These are phyloP conservation scores for Rehmannia glutinosa DNA, from an alignment of 257 asterid species.

Conservation along the genomic window DNA sequence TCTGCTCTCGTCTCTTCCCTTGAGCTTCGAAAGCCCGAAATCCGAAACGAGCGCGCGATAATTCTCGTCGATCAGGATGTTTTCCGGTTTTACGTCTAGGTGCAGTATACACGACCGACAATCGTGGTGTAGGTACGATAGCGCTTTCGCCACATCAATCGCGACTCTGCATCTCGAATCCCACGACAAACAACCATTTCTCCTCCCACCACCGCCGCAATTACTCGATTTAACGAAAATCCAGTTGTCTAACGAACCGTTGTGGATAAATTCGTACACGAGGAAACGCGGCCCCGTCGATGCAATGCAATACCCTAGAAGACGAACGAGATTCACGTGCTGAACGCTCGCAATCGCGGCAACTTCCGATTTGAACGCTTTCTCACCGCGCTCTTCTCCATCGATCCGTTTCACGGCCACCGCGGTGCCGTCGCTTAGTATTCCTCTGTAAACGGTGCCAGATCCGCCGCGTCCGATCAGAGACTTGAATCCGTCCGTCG, in stretches of 20 bases:
- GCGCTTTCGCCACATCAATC: conserved; percentile 61
- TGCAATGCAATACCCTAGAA: conserved; percentile 53
- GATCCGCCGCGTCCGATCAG: conserved; percentile 65
- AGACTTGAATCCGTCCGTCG: conserved; percentile 56
- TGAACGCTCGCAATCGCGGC: conserved; percentile 82
- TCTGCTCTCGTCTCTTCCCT: conserved; percentile 68
- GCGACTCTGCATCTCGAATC: conserved; percentile 53
- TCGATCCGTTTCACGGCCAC: conserved; percentile 71
- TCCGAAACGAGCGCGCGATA: conserved; percentile 52
- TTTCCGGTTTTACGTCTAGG: conserved; percentile 77
- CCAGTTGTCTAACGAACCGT: conserved; percentile 72
- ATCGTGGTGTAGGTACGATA: conserved; percentile 70
- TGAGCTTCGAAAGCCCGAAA: conserved; percentile 72
- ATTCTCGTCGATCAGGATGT: conserved; percentile 51
- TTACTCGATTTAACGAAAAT: conserved; percentile 33
- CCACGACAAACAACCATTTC: conserved; percentile 63
- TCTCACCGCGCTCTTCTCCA: conserved; percentile 69
- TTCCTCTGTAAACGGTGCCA: conserved; percentile 61
- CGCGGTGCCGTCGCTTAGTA: conserved; percentile 52
- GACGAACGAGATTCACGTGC: conserved; percentile 70
- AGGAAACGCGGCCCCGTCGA: conserved; percentile 47
- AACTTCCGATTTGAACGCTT: conserved; percentile 64
- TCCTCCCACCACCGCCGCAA: background rate
- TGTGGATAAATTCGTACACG: conserved; percentile 50
- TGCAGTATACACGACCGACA: conserved; percentile 72